Percentiles rank a stretch among this genome's conserved stretches.
These are phyloP conservation scores for Hypoxylon sp. DNA, from an alignment of 2,329 filamentous ascomycete species.

Conservation along the genomic window DNA sequence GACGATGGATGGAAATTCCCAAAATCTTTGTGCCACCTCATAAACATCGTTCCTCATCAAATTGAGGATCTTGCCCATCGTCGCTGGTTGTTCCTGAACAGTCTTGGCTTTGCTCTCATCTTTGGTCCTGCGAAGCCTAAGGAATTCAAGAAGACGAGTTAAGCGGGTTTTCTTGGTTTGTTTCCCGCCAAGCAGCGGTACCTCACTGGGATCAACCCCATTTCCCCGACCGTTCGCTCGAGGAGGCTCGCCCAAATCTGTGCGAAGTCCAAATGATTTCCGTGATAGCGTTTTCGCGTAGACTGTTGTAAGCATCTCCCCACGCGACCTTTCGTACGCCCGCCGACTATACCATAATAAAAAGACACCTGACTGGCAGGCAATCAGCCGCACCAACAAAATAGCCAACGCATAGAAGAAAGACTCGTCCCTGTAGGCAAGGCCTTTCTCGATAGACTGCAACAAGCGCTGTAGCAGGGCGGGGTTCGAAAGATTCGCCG, in stretches of 20 bases:
- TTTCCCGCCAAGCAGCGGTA: constrained; percentile 44
- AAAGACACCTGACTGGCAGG: constrained; percentile 77
- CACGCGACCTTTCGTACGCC: constrained; percentile 85
- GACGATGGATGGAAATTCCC: constrained; percentile 85
- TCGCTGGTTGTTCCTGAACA: constrained; percentile 72
- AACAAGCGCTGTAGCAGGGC: constrained; percentile 81
- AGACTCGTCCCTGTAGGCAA: constrained; percentile 67
- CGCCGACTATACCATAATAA: constrained; percentile 87
- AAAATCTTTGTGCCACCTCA: constrained; percentile 86
- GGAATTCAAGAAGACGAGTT: constrained; percentile 50
- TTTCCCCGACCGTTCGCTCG: constrained; percentile 41
- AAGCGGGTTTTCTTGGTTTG: constrained; percentile 48
- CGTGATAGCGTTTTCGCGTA: constrained; percentile 82
- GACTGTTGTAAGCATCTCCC: constrained; percentile 88
- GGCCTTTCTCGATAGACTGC: constrained; percentile 72
- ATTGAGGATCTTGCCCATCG: constrained; percentile 92
- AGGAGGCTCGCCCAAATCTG: constrained; percentile 47
- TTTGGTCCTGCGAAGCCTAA: constrained; percentile 47
- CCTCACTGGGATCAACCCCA: constrained; percentile 41
- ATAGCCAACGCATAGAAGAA: constrained; percentile 76
- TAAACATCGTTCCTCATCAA: constrained; percentile 87
- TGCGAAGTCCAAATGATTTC: constrained; percentile 67
- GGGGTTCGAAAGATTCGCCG: constrained; percentile 70
- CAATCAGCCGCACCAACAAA: constrained; percentile 72
- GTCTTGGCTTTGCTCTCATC: constrained; percentile 47